Conservation (phyloP, 306 rosid genomes). For the Gynostemma pentaphyllum region DNA sequence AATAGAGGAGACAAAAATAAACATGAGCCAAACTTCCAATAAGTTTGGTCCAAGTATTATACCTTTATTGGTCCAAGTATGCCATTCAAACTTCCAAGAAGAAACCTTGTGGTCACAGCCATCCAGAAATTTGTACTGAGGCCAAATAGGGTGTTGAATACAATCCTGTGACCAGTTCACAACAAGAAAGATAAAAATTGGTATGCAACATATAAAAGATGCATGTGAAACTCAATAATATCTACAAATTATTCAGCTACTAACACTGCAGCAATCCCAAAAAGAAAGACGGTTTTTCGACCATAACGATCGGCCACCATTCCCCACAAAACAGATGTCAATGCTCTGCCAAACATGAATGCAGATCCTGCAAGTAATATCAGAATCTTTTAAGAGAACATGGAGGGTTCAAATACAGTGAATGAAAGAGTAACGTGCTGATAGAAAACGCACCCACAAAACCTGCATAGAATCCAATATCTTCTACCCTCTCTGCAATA, state of each 20-base stretch:
- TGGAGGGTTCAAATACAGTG: not conserved
- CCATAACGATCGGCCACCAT: constrained; percentile 76
- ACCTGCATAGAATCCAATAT: constrained; percentile 76
- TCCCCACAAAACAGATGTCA: constrained; percentile 78
- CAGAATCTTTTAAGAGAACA: not conserved
- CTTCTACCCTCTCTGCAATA: constrained; percentile 63
- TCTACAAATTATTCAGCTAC: not conserved
- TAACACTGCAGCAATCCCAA: constrained; percentile 49
- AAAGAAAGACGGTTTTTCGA: constrained; percentile 55
- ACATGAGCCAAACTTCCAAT: not conserved
- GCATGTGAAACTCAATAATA: not conserved
- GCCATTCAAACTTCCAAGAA: constrained; percentile 79
- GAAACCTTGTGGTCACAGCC: constrained; percentile 67
- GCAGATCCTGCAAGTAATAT: constrained; percentile 47
- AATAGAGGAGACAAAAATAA: not conserved
- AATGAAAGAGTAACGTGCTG: not conserved
- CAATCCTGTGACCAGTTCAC: constrained; percentile 33
- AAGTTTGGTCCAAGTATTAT: not conserved
- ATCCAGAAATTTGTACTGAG: constrained; percentile 82
- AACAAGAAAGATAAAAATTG: not conserved
- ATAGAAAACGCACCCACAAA: constrained; percentile 48
- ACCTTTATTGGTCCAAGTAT: constrained; percentile 88
- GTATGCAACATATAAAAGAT: not conserved
- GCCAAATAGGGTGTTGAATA: constrained; percentile 84
- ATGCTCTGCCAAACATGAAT: constrained; percentile 70